phyloP scores from a whole-genome alignment of 768 basidiomycete genomes.

The Trametes punicea region DNA sequence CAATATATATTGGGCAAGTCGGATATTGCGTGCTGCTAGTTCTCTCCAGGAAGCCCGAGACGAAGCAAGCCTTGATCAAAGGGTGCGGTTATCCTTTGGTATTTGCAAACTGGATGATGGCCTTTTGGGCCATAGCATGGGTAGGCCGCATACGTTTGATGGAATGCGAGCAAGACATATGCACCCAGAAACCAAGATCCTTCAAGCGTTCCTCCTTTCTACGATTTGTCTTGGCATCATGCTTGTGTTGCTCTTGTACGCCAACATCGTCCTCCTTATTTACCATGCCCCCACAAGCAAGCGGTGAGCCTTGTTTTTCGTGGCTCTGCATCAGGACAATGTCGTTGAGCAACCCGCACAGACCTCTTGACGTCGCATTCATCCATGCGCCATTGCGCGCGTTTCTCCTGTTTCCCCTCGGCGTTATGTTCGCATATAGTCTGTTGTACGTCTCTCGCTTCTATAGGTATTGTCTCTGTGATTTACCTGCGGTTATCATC shows the following conservation, averaged over 20 bases:
- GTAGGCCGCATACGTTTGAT: constrained; percentile 34
- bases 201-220: constrained; percentile 72
- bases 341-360: background rate
- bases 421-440: constrained; percentile 58
- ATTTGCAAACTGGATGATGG: constrained; percentile 77
- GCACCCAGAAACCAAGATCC: constrained; percentile 40
- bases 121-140: constrained; percentile 76
- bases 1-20: constrained; percentile 64
- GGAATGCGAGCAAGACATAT: background rate
- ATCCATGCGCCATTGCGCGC: constrained; percentile 87
- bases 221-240: constrained; percentile 73
- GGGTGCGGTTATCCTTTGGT: constrained; percentile 81
- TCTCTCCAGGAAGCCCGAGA: constrained; percentile 67
- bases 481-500: no score
- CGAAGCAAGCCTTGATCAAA: constrained; percentile 72
- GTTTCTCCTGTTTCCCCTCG: constrained; percentile 50
- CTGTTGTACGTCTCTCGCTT: constrained; percentile 42
- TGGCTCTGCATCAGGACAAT: background rate
- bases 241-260: constrained; percentile 68
- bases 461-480: background rate
- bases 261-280: constrained; percentile 72
- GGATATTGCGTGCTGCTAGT: constrained; percentile 84
- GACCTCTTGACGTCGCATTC: constrained; percentile 75
- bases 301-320: constrained; percentile 12
- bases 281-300: constrained; percentile 61